Conservation (phyloP, 192 early-diverging fungal species). For the Thamnidium elegans region DNA sequence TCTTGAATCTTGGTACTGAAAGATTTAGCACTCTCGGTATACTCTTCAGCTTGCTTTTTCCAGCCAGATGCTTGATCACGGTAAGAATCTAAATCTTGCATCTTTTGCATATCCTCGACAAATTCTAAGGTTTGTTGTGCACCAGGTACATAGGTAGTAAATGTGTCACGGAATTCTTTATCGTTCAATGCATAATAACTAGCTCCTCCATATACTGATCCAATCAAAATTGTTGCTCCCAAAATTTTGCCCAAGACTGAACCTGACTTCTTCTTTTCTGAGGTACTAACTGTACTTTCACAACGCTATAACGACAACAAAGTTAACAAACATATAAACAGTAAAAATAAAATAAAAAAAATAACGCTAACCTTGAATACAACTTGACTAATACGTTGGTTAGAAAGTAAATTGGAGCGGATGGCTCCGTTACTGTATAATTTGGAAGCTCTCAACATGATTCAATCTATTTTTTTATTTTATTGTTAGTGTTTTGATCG, state of each 20-base stretch:
- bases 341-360: not conserved
- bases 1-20: slow-evolving; percentile 18
- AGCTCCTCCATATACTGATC: slow-evolving; percentile 46
- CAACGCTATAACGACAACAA: slow-evolving; percentile 17
- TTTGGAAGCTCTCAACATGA: slow-evolving; percentile 25
- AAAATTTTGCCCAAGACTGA: slow-evolving; percentile 23
- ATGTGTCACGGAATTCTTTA: slow-evolving; percentile 55
- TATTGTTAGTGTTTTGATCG: no score
- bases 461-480: slow-evolving; percentile 8
- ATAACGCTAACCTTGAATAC: slow-evolving; percentile 15
- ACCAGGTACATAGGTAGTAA: slow-evolving; percentile 58
- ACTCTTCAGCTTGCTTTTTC: slow-evolving; percentile 31
- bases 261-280: slow-evolving; percentile 4
- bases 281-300: slow-evolving; percentile 18
- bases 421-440: slow-evolving; percentile 16
- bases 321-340: not conserved
- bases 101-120: slow-evolving; percentile 47
- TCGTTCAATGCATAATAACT: slow-evolving; percentile 51
- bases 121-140: slow-evolving; percentile 50
- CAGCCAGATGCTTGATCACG: slow-evolving; percentile 29
- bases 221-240: slow-evolving; percentile 22
- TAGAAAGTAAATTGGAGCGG: slow-evolving; percentile 9
- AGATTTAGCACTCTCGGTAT: slow-evolving; percentile 20
- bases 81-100: slow-evolving; percentile 36
- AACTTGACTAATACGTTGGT: slow-evolving; percentile 3